phyloP scores from a whole-genome alignment of 140 eudicot species.

The Stevia rebaudiana region DNA sequence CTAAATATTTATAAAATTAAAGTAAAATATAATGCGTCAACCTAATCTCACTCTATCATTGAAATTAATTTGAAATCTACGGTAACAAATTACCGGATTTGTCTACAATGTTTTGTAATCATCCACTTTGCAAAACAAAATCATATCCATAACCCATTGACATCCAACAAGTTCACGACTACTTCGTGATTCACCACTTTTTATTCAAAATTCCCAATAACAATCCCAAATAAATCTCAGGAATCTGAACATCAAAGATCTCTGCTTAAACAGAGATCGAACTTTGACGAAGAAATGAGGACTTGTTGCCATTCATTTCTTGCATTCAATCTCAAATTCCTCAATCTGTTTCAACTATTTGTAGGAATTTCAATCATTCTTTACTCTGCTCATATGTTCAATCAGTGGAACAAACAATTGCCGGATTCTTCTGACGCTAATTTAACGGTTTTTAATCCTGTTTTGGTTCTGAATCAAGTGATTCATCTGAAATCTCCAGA shows the following conservation, averaged over 20 bases:
- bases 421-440: constrained; percentile 7
- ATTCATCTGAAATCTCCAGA: constrained; percentile 4
- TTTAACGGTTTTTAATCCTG: constrained; percentile 7
- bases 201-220: background rate
- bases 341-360: constrained; percentile 51
- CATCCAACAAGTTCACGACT: background rate
- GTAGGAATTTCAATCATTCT: constrained; percentile 50
- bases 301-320: constrained; percentile 50
- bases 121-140: background rate
- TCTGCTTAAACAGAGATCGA: background rate
- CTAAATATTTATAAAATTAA: no score
- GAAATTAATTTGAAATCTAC: background rate
- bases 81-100: background rate
- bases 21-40: background rate
- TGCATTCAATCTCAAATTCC: constrained; percentile 62
- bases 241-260: constrained; percentile 7
- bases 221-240: constrained; percentile 15
- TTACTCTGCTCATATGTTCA: constrained; percentile 61
- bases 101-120: background rate
- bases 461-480: constrained; percentile 14
- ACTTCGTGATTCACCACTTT: background rate
- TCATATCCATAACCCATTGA: background rate
- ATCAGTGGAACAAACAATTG: constrained; percentile 47
- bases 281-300: constrained; percentile 34
- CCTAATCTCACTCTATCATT: background rate